Evolutionary conservation across 768 basidiomycete species (phyloP), one percentile per base, ranked within the genome.

Genomic region (Nidularia pulvinata): DNA sequence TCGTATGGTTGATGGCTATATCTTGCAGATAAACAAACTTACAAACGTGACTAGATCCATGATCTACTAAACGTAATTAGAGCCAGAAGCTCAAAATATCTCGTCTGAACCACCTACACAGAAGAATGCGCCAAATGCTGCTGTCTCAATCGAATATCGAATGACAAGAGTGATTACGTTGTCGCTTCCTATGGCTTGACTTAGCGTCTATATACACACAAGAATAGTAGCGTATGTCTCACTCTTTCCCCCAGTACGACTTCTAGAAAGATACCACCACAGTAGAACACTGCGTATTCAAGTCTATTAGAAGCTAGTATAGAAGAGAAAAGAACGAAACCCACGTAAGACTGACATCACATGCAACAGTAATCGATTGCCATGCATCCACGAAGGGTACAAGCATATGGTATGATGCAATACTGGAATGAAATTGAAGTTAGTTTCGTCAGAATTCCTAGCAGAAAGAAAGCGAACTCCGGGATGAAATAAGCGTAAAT

Each of bases 41-140:
- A 65, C 65, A 42, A 68, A 68, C 3, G 58, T 58, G 10, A 65
- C 51, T 33, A 68, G 51, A 54, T 68, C 67, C 67, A 68, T 66
- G 5, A 68, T 59, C 67, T 67, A 50, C 10, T 14, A n/a, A 22
- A 30, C 25, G 25, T 30, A 30, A 30, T 30, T 30, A 30, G 25
- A 30, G 25, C 3, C 25, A 30, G 25, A 30, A 30, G 4, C 25
- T 30, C 4, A 4, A 30, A 30, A 30, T 30, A 30, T 30, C 25
- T 30, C 25, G 4, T 30, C 4, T 30, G 25, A 30, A 46, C 10
- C 14, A 61, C 67, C 56, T 53, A 68, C 69, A 46, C 69, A 68
- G 39, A 70, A 70, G 42, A 67, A 63, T 2, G 62, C 60, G 5
- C 65, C 69, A 13, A 70, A 53, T 6, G 66, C 62, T 4, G 67